A percentile compares a stretch with the other conserved stretches of the same genome.
These are phyloP conservation scores for Paecilomyces dactylethromorphus DNA, from an alignment of 2,329 filamentous ascomycete genomes.

Conservation along the genomic window DNA sequence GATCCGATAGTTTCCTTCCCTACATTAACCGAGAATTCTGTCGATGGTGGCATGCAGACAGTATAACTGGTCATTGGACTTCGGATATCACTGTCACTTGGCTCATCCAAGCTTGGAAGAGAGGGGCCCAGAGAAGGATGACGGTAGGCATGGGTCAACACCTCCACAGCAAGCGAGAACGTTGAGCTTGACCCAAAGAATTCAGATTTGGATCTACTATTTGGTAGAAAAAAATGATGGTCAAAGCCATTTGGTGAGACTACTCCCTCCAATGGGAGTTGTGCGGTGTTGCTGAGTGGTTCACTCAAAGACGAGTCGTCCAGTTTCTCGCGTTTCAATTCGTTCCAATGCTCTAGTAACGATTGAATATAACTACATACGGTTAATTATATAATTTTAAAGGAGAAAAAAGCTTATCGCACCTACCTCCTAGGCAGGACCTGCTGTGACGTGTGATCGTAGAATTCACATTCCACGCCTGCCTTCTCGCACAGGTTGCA, in stretches of 20 bases:
- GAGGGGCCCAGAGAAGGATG: background rate
- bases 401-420: background rate
- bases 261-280: background rate
- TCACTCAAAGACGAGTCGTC: background rate
- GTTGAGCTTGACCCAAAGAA: background rate
- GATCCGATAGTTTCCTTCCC: constrained; percentile 12
- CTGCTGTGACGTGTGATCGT: constrained; percentile 19
- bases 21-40: background rate
- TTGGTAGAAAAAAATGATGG: background rate
- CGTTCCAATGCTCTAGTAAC: constrained; percentile 14
- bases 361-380: constrained; percentile 15
- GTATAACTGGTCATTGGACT: background rate
- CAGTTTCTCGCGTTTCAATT: background rate
- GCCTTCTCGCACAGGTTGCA: constrained; percentile 20
- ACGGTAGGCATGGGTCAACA: background rate
- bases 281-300: background rate
- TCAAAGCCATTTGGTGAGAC: background rate
- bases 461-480: constrained; percentile 21
- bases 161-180: background rate
- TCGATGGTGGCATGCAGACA: background rate
- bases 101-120: background rate
- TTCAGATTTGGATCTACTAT: background rate
- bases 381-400: background rate
- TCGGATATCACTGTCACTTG: background rate
- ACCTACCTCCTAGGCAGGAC: constrained; percentile 17